Base-by-base conservation (phyloP, 208 protist genomes). In the Trypanosomatidae sp. region DNA sequence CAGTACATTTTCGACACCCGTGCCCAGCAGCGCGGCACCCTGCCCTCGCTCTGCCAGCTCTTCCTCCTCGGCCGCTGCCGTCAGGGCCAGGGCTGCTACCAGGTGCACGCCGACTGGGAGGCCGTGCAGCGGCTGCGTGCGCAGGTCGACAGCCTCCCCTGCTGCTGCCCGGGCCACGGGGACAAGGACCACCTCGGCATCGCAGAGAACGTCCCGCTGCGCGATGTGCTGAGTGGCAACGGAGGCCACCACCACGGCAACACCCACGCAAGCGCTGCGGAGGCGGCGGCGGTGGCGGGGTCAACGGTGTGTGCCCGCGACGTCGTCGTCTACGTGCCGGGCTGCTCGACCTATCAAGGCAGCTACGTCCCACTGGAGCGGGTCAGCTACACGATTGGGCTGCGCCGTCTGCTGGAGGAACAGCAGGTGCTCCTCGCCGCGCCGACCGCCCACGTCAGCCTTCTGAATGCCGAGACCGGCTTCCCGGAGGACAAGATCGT, bases 11-110 rank as follows among this genome's bases (percentile, higher is more conserved):
- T 80, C 56, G 80, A 77, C 52, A 93, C 91, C 33, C 85, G 86
- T 52, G 91, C 91, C 0, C 80, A 87, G 53, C 76, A 80, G 41
- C 87, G 83, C 56, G 73, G 76, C 53, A 83, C 78, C 28, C 72
- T 85, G 39, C 91, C 91, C 6, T 93, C 87, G 47, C 83, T 95
- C 13, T 95, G 91, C 67, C 81, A 92, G 71, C 88, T 95, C n/a
- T 93, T 82, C 82, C 84, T 91, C 22, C 73, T 76, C 39, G 79
- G 81, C 58, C 80, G 83, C 39, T 95, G 91, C 77, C 86, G 85
- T 25, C 85, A 93, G 70, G 91, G 83, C 5, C 59, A 72, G 25
- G 83, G 88, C 47, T 95, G 91, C 67, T 91, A 91, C 73, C 91
- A 95, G 76, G 79, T 95, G 43, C 91, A 95, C 73, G 86, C 88